Evolutionary conservation across 805 yeast genomes (phyloP), one percentile per base, ranked within the genome.

Genomic region (Maudiozyma saulgeensis): DNA sequence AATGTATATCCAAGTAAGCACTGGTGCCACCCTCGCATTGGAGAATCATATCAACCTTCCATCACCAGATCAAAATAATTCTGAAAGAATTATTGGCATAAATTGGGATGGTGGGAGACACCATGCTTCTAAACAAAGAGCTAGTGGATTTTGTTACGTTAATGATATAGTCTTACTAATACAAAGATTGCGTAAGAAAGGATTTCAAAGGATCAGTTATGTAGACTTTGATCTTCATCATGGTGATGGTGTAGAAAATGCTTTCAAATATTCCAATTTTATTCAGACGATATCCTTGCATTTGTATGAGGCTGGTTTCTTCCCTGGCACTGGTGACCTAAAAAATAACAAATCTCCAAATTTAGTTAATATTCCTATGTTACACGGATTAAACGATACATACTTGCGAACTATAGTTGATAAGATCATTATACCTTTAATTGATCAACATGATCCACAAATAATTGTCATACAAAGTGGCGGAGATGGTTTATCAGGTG

Each of bases 101-200:
- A 83, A 83, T 58, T 85, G 89, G 89, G 77, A 79, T 57, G 95
- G 95, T 6, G 95, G 93, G 1, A 64, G 90, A 44, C 93, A 84
- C 59, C 93, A 84, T 63, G 80, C 81, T 4, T 69, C 66, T 43
- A 75, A 74, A 54, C 56, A 72, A 0, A 67, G 58, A 34, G 85
- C 87, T 1, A 72, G 83, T 11, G 91, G 91, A 2, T 84, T 81
- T 58, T 84, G 93, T 58, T 84, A 84, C 57, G 68, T 82, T 2
- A 84, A 84, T 55, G 95, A 85, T 57, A 74, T 83, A 7, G 82
- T 79, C 0, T 57, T 85, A 13, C 75, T 78, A 0, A 79, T 84
- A 4, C 69, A 73, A 43, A 64, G 68, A 38, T 67, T 84, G 13
- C 62, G 90, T 34, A 68, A 70, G 23, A 58, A 56, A 21, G 62